A percentile compares a stretch with the other conserved stretches of the same genome.
Conservation (phyloP, 2,329 filamentous ascomycete species). For the Colletotrichum sp. region DNA sequence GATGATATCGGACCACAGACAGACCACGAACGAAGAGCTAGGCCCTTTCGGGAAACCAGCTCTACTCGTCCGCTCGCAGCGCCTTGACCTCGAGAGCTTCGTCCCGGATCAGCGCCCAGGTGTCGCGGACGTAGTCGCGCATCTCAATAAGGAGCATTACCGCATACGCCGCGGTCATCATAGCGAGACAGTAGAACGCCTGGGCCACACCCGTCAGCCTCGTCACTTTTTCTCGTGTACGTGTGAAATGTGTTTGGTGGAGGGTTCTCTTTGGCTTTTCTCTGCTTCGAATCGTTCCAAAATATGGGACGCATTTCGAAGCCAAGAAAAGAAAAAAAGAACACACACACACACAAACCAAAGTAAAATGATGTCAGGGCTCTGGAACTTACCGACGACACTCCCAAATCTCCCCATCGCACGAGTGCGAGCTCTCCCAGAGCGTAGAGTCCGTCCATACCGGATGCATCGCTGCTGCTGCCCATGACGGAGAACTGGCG, state of each 20-base stretch:
- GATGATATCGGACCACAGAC: neutral
- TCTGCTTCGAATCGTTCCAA: neutral
- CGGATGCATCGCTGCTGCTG: neutral
- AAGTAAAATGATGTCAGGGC: neutral
- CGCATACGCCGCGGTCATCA: conserved; percentile 21
- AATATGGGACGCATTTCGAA: neutral
- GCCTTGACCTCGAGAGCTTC: conserved; percentile 20
- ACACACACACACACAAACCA: neutral
- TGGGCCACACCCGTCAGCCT: conserved; percentile 5
- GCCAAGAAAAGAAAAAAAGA: neutral
- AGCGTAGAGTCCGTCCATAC: conserved; percentile 14
- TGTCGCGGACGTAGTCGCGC: conserved; percentile 19
- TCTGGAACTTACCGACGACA: conserved; percentile 13
- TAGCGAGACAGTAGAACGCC: conserved; percentile 19
- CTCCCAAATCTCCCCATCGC: conserved; percentile 15
- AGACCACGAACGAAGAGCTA: neutral
- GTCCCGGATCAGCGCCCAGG: conserved; percentile 17
- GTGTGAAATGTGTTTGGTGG: neutral
- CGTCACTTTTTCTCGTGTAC: neutral
- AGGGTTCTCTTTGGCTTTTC: neutral
- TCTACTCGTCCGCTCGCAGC: conserved; percentile 16
- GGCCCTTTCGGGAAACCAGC: neutral
- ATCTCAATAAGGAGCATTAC: conserved; percentile 17
- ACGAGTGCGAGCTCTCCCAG: conserved; percentile 14
- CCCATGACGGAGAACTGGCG: neutral